Conservation (phyloP, 2,329 filamentous ascomycete species). For the Triangularia verruculosa region DNA sequence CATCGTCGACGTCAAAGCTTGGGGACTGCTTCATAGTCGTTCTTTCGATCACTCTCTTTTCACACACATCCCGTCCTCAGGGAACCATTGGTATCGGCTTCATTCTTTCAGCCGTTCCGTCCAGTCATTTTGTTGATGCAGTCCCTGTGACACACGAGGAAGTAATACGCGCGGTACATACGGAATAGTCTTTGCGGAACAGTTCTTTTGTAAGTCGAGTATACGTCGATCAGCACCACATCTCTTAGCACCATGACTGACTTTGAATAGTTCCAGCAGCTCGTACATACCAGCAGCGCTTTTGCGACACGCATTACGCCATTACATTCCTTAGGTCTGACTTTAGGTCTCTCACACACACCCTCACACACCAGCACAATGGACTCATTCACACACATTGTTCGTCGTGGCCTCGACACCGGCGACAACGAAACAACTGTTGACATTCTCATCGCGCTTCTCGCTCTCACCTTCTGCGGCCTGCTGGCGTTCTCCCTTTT, state of each 20-base stretch:
- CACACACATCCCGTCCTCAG: constrained; percentile 14
- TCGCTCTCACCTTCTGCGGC: constrained; percentile 73
- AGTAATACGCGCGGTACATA: constrained; percentile 16
- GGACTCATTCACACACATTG: constrained; percentile 38
- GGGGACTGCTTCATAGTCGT: constrained; percentile 32
- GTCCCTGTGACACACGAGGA: constrained; percentile 17
- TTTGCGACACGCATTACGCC: constrained; percentile 9
- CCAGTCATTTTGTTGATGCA: constrained; percentile 39
- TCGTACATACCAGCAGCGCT: constrained; percentile 11
- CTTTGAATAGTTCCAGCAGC: constrained; percentile 1
- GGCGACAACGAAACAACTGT: constrained; percentile 52
- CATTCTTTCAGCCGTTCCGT: constrained; percentile 48
- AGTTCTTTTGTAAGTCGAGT: constrained; percentile 23
- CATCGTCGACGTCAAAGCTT: constrained; percentile 27
- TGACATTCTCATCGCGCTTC: constrained; percentile 74
- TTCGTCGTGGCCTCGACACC: constrained; percentile 47
- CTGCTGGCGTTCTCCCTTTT: constrained; percentile 67
- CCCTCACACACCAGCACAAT: constrained; percentile 29
- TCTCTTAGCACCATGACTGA: no score
- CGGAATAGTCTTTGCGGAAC: constrained; percentile 14
- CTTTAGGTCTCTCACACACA: constrained; percentile 3
- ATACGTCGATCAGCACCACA: not conserved
- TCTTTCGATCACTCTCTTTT: constrained; percentile 39
- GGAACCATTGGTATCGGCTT: constrained; percentile 40
- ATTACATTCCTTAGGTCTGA: constrained; percentile 17